These are phyloP conservation scores for Ceratopteris richardii DNA, from an alignment of 75 land plant genomes.

Conservation along the genomic window DNA sequence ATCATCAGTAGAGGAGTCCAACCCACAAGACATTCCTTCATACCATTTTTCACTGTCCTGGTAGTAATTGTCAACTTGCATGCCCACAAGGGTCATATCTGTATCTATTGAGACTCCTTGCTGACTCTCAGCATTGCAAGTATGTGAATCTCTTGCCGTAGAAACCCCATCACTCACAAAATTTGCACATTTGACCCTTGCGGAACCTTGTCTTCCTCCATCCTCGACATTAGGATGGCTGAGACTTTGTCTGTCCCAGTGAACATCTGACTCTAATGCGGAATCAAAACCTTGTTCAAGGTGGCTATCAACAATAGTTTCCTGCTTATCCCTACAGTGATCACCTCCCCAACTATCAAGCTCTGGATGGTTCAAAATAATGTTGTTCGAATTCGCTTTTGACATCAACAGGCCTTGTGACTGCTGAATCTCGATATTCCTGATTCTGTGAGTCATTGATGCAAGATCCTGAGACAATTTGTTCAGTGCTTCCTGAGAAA, in stretches of 20 bases:
- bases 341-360: slow-evolving; percentile 36
- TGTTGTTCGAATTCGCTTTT: slow-evolving; percentile 31
- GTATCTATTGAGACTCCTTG: slow-evolving; percentile 40
- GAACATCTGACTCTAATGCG: slow-evolving; percentile 32
- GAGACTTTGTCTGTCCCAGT: slow-evolving; percentile 37
- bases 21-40: slow-evolving; percentile 52
- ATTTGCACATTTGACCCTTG: slow-evolving; percentile 30
- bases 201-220: slow-evolving; percentile 35
- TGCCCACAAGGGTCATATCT: slow-evolving; percentile 42
- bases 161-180: slow-evolving; percentile 54
- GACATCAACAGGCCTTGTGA: slow-evolving; percentile 21
- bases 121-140: slow-evolving; percentile 37
- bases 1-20: slow-evolving; percentile 47
- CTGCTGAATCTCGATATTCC: slow-evolving; percentile 23
- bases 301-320: slow-evolving; percentile 29
- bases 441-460: slow-evolving; percentile 39
- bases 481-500: slow-evolving; percentile 35
- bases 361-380: slow-evolving; percentile 33
- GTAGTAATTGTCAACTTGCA: slow-evolving; percentile 72
- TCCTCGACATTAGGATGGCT: slow-evolving; percentile 35
- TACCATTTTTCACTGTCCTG: slow-evolving; percentile 67
- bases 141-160: slow-evolving; percentile 34
- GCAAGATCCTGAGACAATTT: slow-evolving; percentile 41
- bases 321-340: slow-evolving; percentile 22
- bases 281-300: slow-evolving; percentile 47